Percentiles rank a stretch among this genome's conserved stretches.
Conservation (phyloP, 1,139 yeast species). For the Debaryomyces sp. region DNA sequence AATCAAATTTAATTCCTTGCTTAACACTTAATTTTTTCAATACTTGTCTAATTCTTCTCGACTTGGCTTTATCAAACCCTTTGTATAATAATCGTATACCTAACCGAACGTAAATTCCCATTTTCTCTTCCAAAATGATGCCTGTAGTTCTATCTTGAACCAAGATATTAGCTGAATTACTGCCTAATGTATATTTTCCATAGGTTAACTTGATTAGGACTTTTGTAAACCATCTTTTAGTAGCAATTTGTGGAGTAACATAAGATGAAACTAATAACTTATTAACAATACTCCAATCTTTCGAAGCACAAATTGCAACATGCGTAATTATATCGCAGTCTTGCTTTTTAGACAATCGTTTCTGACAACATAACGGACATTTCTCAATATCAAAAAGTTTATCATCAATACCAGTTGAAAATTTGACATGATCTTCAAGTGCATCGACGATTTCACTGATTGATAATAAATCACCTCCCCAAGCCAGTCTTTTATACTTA, state of each 20-base stretch:
- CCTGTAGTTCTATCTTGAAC: slow-evolving; percentile 94
- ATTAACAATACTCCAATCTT: slow-evolving; percentile 73
- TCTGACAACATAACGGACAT: slow-evolving; percentile 79
- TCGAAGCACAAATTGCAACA: slow-evolving; percentile 82
- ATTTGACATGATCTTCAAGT: slow-evolving; percentile 41
- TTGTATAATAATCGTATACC: slow-evolving; percentile 86
- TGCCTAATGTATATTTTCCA: slow-evolving; percentile 86
- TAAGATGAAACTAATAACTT: slow-evolving; percentile 68
- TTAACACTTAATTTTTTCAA: slow-evolving; percentile 68
- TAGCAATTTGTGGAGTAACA: slow-evolving; percentile 81
- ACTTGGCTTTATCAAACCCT: slow-evolving; percentile 62
- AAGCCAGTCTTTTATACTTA: slow-evolving; percentile 42
- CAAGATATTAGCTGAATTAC: slow-evolving; percentile 88
- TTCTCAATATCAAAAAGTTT: slow-evolving; percentile 59
- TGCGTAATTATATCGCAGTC: slow-evolving; percentile 79
- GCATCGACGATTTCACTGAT: slow-evolving; percentile 61
- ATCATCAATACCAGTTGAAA: slow-evolving; percentile 21
- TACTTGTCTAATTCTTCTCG: slow-evolving; percentile 56
- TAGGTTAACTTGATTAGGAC: slow-evolving; percentile 81
- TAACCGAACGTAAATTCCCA: slow-evolving; percentile 83
- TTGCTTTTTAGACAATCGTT: slow-evolving; percentile 55
- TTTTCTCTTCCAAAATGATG: slow-evolving; percentile 84
- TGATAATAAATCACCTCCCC: slow-evolving; percentile 60
- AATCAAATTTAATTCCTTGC: slow-evolving; percentile 85
- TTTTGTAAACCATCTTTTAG: slow-evolving; percentile 87